phyloP scores from a whole-genome alignment of 2,329 filamentous ascomycete genomes.

The Xylariomycetidae sp. region DNA sequence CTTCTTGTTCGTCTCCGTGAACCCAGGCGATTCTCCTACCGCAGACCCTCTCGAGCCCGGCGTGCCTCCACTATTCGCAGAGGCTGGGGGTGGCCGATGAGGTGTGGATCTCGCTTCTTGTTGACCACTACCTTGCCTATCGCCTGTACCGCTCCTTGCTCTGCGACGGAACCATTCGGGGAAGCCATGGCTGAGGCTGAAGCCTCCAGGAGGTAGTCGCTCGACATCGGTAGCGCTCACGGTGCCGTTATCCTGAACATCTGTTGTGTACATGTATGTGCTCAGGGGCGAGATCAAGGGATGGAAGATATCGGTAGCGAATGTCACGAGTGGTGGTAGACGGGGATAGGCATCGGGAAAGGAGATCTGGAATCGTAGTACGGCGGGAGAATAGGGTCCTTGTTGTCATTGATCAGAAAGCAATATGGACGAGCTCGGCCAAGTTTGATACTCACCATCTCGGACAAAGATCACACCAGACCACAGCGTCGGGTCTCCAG shows the following conservation, averaged over 20 bases:
- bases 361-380: constrained; percentile 84
- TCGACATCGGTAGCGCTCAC: constrained; percentile 82
- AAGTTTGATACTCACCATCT: constrained; percentile 58
- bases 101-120: constrained; percentile 25
- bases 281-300: constrained; percentile 87
- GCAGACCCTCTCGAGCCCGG: constrained; percentile 21
- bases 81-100: constrained; percentile 22
- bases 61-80: constrained; percentile 18
- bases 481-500: constrained; percentile 78
- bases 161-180: constrained; percentile 77
- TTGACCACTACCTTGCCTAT: constrained; percentile 39
- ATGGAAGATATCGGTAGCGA: constrained; percentile 91
- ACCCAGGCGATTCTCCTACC: constrained; percentile 28
- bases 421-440: constrained; percentile 5
- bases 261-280: constrained; percentile 89
- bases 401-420: constrained; percentile 13
- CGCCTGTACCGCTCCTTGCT: constrained; percentile 28
- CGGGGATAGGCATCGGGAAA: constrained; percentile 79
- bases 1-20: constrained; percentile 36
- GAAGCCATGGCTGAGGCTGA: constrained; percentile 87
- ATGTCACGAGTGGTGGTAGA: constrained; percentile 78
- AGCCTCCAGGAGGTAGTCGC: constrained; percentile 79
- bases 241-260: constrained; percentile 68
- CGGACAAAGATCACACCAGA: constrained; percentile 88
- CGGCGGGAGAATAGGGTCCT: constrained; percentile 86